phyloP scores from a whole-genome alignment of 805 yeast genomes.

The Saccharomycopsis sp. region DNA sequence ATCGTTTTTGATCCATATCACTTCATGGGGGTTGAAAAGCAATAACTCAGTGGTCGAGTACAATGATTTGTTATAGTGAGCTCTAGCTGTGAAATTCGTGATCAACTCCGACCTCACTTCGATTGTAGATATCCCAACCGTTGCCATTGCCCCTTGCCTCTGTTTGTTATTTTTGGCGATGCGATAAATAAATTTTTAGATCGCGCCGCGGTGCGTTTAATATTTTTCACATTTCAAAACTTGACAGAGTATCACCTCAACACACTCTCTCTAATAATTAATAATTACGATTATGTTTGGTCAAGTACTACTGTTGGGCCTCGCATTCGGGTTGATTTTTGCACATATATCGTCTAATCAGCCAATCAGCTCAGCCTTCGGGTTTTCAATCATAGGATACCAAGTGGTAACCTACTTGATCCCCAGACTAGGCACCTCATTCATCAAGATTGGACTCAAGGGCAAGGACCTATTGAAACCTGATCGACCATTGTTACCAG shows the following conservation, averaged over 20 bases:
- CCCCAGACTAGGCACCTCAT: conserved; percentile 60
- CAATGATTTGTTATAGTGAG: conserved; percentile 2
- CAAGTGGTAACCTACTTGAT: conserved; percentile 51
- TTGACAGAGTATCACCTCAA: neutral
- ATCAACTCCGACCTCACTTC: neutral
- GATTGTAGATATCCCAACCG: neutral
- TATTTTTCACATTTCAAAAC: neutral
- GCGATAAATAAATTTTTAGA: neutral
- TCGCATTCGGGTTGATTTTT: conserved; percentile 2
- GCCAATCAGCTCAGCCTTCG: conserved; percentile 55
- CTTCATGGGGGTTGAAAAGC: conserved; percentile 5
- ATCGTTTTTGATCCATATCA: conserved; percentile 16
- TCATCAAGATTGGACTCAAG: conserved; percentile 69
- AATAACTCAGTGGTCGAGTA: conserved; percentile 8
- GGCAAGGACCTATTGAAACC: conserved; percentile 80
- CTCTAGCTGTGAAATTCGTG: neutral
- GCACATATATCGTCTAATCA: conserved; percentile 25
- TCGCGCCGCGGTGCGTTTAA: too few relatives aligned
- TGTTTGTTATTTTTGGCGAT: neutral
- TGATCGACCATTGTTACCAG: conserved; percentile 75
- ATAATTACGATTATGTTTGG: conserved; percentile 26
- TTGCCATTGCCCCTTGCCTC: neutral
- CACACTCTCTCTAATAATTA: neutral
- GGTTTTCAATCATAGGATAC: conserved; percentile 65
- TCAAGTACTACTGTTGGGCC: neutral